These are phyloP conservation scores for Colletotrichum orchidophilum DNA, from an alignment of 2,329 filamentous ascomycete genomes.

Conservation along the genomic window DNA sequence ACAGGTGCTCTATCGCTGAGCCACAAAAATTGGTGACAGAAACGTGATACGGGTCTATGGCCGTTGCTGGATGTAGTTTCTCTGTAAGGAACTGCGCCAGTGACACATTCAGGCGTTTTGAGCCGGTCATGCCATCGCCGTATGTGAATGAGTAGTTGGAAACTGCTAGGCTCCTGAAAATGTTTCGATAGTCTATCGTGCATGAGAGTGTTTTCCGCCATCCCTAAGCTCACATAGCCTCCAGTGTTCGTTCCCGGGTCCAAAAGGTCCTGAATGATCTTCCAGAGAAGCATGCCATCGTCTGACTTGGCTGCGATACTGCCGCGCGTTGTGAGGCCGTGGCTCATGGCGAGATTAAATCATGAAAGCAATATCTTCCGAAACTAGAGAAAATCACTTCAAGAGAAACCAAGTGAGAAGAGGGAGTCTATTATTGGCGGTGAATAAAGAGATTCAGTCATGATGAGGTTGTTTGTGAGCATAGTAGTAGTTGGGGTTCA, in stretches of 20 bases:
- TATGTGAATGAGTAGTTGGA: slow-evolving; percentile 52
- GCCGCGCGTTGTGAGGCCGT: slow-evolving; percentile 41
- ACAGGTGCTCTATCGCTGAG: slow-evolving; percentile 50
- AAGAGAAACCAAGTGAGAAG: not conserved
- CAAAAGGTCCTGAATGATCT: slow-evolving; percentile 56
- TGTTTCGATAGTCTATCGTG: slow-evolving; percentile 53
- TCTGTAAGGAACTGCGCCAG: slow-evolving; percentile 48
- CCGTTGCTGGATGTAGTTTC: slow-evolving; percentile 40
- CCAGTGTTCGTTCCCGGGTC: slow-evolving; percentile 49
- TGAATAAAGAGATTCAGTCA: not conserved
- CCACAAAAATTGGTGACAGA: slow-evolving; percentile 52
- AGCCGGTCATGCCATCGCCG: slow-evolving; percentile 51
- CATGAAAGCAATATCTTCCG: no score
- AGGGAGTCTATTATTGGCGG: not conserved
- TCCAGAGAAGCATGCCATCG: slow-evolving; percentile 47
- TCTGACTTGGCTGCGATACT: slow-evolving; percentile 40
- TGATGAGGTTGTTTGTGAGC: not conserved
- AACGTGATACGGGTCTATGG: slow-evolving; percentile 45
- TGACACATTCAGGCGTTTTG: slow-evolving; percentile 42
- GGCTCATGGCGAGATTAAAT: not conserved
- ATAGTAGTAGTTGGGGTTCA: not conserved
- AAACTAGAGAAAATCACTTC: no score
- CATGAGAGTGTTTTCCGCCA: slow-evolving; percentile 64
- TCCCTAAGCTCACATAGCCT: slow-evolving; percentile 59
- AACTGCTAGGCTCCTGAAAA: slow-evolving; percentile 42